Evolutionary conservation across 768 basidiomycete species (phyloP).

Genomic region (Leccinum boreale): DNA sequence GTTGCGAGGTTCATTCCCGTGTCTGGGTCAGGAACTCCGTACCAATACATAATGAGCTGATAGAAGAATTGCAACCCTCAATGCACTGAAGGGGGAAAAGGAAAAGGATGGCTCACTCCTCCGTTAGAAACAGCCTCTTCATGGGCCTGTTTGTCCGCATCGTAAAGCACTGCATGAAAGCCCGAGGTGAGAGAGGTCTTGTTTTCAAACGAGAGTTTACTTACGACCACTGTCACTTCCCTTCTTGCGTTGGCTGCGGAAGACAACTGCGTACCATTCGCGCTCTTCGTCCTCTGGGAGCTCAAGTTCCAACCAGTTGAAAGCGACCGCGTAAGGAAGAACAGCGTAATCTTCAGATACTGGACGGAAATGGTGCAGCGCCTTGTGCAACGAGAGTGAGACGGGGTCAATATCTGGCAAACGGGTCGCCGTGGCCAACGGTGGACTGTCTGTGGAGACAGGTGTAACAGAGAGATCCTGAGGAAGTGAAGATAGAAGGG

Average conservation of each 20-base stretch:
- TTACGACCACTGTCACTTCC: slow-evolving; percentile 68
- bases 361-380: slow-evolving; percentile 74
- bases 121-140: slow-evolving; percentile 90
- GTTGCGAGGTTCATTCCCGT: slow-evolving; percentile 90
- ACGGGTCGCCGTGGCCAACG: slow-evolving; percentile 64
- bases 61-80: slow-evolving; percentile 3
- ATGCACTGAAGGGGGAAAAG: not conserved
- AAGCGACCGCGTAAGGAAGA: slow-evolving; percentile 66
- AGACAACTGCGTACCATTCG: slow-evolving; percentile 92
- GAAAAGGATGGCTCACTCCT: slow-evolving; percentile 50
- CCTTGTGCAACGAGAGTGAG: slow-evolving; percentile 82
- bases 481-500: slow-evolving; percentile 76
- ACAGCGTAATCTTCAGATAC: slow-evolving; percentile 56
- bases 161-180: slow-evolving; percentile 63
- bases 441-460: slow-evolving; percentile 34
- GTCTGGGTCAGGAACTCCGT: slow-evolving; percentile 71
- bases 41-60: slow-evolving; percentile 91
- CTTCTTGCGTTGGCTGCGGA: slow-evolving; percentile 71
- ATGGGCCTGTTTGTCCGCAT: slow-evolving; percentile 83
- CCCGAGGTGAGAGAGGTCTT: slow-evolving; percentile 3
- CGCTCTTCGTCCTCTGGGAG: slow-evolving; percentile 70
- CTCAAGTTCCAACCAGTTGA: slow-evolving; percentile 80
- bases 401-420: slow-evolving; percentile 84
- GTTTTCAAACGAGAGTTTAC: slow-evolving; percentile 13
- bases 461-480: slow-evolving; percentile 30